These are phyloP conservation scores for Colletotrichum horii DNA, from an alignment of 2,329 filamentous ascomycete genomes.

Conservation along the genomic window DNA sequence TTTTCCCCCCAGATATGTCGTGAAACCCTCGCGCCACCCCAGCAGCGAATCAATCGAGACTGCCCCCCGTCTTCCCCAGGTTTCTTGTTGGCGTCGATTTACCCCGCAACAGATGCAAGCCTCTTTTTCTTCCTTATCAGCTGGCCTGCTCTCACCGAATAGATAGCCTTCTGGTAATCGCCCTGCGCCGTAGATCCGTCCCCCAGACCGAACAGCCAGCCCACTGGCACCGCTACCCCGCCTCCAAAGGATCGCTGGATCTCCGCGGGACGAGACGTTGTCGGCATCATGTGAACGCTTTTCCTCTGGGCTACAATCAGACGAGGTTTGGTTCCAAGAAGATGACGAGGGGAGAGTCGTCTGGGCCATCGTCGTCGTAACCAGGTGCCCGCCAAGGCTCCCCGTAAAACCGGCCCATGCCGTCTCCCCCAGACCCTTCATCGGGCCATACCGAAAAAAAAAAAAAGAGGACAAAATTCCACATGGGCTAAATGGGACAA, in stretches of 20 bases:
- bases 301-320: background rate
- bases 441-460: background rate
- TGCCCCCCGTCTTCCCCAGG: background rate
- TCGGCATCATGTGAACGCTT: background rate
- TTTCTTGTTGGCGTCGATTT: background rate
- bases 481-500: background rate
- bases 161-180: background rate
- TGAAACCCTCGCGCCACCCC: background rate
- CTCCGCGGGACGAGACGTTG: slow-evolving; percentile 2
- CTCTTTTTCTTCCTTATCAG: background rate
- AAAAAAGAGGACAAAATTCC: background rate
- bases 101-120: background rate
- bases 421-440: background rate
- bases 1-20: background rate
- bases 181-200: background rate
- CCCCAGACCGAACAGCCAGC: background rate
- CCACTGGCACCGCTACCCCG: background rate
- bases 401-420: background rate
- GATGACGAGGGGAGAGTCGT: background rate
- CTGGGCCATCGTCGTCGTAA: background rate
- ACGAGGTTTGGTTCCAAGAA: background rate
- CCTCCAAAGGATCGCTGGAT: background rate
- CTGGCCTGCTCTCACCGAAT: background rate
- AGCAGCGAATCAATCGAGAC: background rate
- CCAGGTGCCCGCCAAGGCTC: background rate